Base-by-base conservation (phyloP, 768 basidiomycete genomes). In the Kwoniella shandongensis region DNA sequence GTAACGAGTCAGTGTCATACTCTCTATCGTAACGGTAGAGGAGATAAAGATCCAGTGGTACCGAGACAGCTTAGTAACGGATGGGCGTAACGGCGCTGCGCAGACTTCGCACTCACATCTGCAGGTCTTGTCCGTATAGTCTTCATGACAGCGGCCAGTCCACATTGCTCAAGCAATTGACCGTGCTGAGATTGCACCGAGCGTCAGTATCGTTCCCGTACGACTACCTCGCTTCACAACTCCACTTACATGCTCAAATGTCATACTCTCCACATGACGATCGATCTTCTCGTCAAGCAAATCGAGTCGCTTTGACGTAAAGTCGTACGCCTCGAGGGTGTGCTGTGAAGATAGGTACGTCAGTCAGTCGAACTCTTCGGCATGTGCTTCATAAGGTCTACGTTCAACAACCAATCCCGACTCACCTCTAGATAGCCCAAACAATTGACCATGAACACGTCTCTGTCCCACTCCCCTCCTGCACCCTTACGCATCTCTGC, bases 401-500 rank as follows among this genome's bases (percentile, higher is more conserved):
- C 8, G 7, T n/a, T 42, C 17, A 8, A 42, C 18, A 4, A 20
- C 22, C 13, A 54, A 23, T 5, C n/a, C 13, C 1, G 3, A 76
- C 82, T 26, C 45, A 91, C 92, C 81, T 86, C 83, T 13, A 96
- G 76, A 73, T 91, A 92, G 17, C 83, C 85, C 61, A 91, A 75
- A 57, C 88, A 94, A 67, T 98, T 97, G 62, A 96, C 79, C 51
- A 89, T 80, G 71, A 90, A 98, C 0, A 96, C 83, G 2, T 83
- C 81, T 44, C 80, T 81, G 72, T 99, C 93, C 90, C 93, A 94
- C 29, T 77, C 80, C 30, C 81, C 81, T 69, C 86, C 88, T 4
- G 39, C 44, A 8, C 57, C 60, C 30, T 48, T 62, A 13, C 76
- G 65, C 64, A 81, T 62, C 63, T 87, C 87, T 1, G 84, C 83